phyloP scores from a whole-genome alignment of 257 asterid genomes.

The Solanum chaucha region DNA sequence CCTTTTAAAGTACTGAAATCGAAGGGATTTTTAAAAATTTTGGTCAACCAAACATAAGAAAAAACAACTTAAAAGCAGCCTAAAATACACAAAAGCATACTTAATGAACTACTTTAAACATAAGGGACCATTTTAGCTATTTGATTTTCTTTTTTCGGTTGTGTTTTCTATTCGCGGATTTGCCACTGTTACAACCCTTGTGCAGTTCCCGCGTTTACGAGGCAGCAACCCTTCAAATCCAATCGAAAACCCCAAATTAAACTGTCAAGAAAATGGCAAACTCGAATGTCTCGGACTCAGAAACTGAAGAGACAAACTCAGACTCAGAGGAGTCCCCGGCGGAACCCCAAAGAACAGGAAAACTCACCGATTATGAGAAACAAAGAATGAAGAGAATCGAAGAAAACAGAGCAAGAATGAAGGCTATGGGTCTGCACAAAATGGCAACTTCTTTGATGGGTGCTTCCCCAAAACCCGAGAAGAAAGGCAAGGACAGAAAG shows the following conservation, averaged over 20 bases:
- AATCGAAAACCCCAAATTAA: not conserved
- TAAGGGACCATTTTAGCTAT: not conserved
- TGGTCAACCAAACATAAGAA: not conserved
- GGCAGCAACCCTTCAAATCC: not conserved
- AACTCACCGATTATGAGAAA: slow-evolving; percentile 51
- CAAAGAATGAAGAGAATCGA: slow-evolving; percentile 74
- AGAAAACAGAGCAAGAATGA: slow-evolving; percentile 74
- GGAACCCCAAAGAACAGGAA: slow-evolving; percentile 16
- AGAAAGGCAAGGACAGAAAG: slow-evolving; percentile 27
- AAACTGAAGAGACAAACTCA: slow-evolving; percentile 23
- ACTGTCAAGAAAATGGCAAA: slow-evolving; percentile 15
- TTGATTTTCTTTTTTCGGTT: not conserved
- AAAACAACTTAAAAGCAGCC: not conserved
- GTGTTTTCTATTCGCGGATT: not conserved
- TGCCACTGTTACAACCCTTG: not conserved
- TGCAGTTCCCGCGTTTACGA: not conserved
- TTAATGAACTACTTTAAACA: not conserved
- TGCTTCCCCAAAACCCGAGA: slow-evolving; percentile 26
- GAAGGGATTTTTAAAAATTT: too few relatives aligned
- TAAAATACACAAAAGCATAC: not conserved
- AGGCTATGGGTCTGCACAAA: slow-evolving; percentile 72
- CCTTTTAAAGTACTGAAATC: not conserved
- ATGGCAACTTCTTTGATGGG: slow-evolving; percentile 47
- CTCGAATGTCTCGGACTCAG: slow-evolving; percentile 24
- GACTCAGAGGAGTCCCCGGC: slow-evolving; percentile 27